Evolutionary conservation across 2,329 filamentous ascomycete genomes (phyloP).

Genomic region (Fusarium newnesense): DNA sequence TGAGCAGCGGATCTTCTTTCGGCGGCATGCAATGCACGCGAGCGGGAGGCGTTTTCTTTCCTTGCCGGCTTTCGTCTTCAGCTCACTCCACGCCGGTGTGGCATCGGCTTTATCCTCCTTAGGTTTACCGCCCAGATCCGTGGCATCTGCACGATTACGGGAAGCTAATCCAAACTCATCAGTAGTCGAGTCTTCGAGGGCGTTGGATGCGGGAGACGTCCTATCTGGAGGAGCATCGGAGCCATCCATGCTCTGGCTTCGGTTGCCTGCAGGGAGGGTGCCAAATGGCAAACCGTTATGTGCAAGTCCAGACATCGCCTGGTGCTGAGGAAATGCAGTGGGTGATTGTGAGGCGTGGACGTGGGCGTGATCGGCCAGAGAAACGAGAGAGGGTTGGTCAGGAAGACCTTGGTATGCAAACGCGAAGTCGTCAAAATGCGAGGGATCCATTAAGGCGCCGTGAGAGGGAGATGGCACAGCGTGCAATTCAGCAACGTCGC

Average conservation of each 20-base stretch:
- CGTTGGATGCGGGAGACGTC: slow-evolving; percentile 56
- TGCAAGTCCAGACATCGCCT: slow-evolving; percentile 35
- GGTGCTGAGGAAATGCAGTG: slow-evolving; percentile 51
- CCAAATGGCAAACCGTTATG: slow-evolving; percentile 41
- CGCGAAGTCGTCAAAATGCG: slow-evolving; percentile 64
- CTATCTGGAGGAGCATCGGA: slow-evolving; percentile 59
- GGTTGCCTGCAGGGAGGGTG: slow-evolving; percentile 35
- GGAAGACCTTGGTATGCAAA: slow-evolving; percentile 60
- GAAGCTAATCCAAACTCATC: slow-evolving; percentile 69
- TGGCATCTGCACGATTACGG: slow-evolving; percentile 59
- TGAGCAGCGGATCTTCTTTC: slow-evolving; percentile 98
- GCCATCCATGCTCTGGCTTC: slow-evolving; percentile 49
- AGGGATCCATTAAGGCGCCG: slow-evolving; percentile 54
- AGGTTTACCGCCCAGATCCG: slow-evolving; percentile 62
- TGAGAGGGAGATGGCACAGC: slow-evolving; percentile 35
- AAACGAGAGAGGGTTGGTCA: slow-evolving; percentile 55
- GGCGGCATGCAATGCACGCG: slow-evolving; percentile 92
- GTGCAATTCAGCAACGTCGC: slow-evolving; percentile 37
- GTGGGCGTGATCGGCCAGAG: slow-evolving; percentile 49
- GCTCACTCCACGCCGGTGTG: slow-evolving; percentile 78
- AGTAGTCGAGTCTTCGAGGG: slow-evolving; percentile 63
- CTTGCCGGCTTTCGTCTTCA: slow-evolving; percentile 93
- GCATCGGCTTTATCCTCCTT: slow-evolving; percentile 69
- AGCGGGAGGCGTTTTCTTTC: slow-evolving; percentile 92
- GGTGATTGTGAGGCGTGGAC: slow-evolving; percentile 45